These are phyloP conservation scores for Schwanniomyces occidentalis DNA, from an alignment of 805 yeast genomes.

Conservation along the genomic window DNA sequence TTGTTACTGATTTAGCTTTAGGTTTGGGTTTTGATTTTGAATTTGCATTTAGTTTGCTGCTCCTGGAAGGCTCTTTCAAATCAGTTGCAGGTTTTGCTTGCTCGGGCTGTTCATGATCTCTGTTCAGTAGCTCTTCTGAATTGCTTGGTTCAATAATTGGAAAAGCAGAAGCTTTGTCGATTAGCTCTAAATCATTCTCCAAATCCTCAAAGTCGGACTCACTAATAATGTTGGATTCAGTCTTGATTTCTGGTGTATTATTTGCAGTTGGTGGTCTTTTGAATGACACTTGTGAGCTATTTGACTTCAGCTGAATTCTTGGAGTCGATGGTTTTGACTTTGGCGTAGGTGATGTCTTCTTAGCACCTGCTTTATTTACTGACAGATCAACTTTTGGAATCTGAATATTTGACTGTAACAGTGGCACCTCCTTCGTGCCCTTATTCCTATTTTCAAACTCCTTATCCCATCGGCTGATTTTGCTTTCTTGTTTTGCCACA, in stretches of 20 bases:
- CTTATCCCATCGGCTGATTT: constrained; percentile 23
- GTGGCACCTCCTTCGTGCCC: background rate
- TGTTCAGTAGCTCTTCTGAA: too few relatives aligned
- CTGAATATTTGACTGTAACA: background rate
- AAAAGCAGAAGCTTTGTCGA: constrained; percentile 11
- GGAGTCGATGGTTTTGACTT: constrained; percentile 1
- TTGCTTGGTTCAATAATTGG: constrained; percentile 1
- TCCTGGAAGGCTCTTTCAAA: too few relatives aligned
- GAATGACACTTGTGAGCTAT: constrained; percentile 1
- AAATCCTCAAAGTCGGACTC: constrained; percentile 42
- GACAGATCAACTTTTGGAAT: constrained; percentile 2
- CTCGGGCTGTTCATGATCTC: too few relatives aligned
- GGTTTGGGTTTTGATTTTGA: too few relatives aligned
- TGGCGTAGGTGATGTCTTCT: constrained; percentile 2
- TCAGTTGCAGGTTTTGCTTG: background rate
- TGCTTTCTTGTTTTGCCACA: constrained; percentile 25
- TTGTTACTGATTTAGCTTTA: constrained; percentile 1
- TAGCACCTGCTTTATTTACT: background rate
- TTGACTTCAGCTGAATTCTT: background rate
- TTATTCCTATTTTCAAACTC: too few relatives aligned
- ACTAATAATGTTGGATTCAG: constrained; percentile 24
- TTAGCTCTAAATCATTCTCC: constrained; percentile 16
- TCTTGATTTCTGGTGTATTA: constrained; percentile 11
- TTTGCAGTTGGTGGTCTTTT: constrained; percentile 16
- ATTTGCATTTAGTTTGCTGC: too few relatives aligned